Conservation (phyloP, 2,329 filamentous ascomycete genomes). For the Didymella sp. region DNA sequence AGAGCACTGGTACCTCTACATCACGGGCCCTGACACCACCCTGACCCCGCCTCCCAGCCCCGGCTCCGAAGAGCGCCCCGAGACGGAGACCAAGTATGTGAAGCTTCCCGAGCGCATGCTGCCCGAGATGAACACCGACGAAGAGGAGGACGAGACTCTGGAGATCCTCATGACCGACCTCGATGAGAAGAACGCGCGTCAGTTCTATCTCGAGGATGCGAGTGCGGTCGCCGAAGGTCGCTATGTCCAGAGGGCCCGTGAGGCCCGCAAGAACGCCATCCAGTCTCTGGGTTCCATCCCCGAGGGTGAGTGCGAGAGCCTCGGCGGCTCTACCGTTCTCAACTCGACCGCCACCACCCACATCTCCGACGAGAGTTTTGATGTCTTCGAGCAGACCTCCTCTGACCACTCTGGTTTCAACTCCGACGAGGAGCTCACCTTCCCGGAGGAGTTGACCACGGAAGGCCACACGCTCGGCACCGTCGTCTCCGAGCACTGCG, state of each 20-base stretch:
- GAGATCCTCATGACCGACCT: slow-evolving; percentile 74
- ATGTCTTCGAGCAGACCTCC: slow-evolving; percentile 81
- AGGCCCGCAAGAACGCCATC: slow-evolving; percentile 66
- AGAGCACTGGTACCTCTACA: slow-evolving; percentile 98
- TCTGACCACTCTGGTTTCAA: slow-evolving; percentile 66
- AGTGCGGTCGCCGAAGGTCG: slow-evolving; percentile 87
- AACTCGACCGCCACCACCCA: slow-evolving; percentile 53
- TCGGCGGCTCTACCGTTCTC: slow-evolving; percentile 45
- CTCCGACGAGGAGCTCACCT: slow-evolving; percentile 63
- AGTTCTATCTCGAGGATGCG: slow-evolving; percentile 79
- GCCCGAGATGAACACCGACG: slow-evolving; percentile 51
- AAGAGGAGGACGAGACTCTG: slow-evolving; percentile 75
- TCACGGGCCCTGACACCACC: slow-evolving; percentile 82
- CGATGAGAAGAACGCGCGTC: slow-evolving; percentile 69
- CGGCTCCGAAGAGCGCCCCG: slow-evolving; percentile 52
- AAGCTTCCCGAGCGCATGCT: slow-evolving; percentile 65
- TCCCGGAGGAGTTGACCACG: slow-evolving; percentile 79
- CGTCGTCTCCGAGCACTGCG: slow-evolving; percentile 88
- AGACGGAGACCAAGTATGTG: slow-evolving; percentile 66
- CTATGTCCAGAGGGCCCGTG: slow-evolving; percentile 71
- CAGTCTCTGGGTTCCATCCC: slow-evolving; percentile 67
- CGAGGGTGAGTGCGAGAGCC: slow-evolving; percentile 54
- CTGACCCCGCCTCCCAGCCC: slow-evolving; percentile 86
- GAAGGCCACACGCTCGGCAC: slow-evolving; percentile 94
- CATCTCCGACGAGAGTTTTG: slow-evolving; percentile 66